Evolutionary conservation across 2,329 filamentous ascomycete genomes (phyloP), one percentile per base, ranked within the genome.

Genomic region (Pezicula neosporulosa): DNA sequence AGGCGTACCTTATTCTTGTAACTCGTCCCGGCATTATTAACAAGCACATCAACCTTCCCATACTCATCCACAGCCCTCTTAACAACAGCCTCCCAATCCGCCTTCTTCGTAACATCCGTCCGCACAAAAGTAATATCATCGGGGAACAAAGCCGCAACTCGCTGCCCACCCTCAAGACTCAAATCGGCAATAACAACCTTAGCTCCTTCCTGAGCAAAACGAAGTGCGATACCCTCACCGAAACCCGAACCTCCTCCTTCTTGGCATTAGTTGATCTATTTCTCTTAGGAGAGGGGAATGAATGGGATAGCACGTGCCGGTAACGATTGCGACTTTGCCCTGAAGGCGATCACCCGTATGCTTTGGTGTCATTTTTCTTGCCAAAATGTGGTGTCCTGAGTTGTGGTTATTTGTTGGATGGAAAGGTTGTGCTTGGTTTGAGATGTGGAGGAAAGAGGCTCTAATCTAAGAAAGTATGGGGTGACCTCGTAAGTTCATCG

Each of bases 141-240:
- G 1, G 60, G 58, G 27, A 59, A 54, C 15, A 43, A 71, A 59
- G 45, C 69, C 0, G 79, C 80, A 1, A 76, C 72, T 4, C 70
- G 65, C 51, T 72, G 66, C 2, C 82, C 83, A 0, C 76, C 75
- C 4, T 73, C 67, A 15, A 76, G 68, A 28, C 81, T 78, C 53
- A 87, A 72, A 64, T 87, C 84, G 2, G 80, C 80, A 48, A 87
- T 77, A 47, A 87, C 65, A 33, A 87, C 82, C 55, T 76, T 76
- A 46, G 76, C 77, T 37, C 83, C 83, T 67, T 87, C 82, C 21
- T 74, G 63, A 6, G 76, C 72, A 64, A 85, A 86, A 49, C 79
- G 78, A 49, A 75, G 70, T 0, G 77, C 78, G 48, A 86, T 86
- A 33, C 77, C 82, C 50, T 77, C 80, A 49, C 83, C 83, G 57